These are phyloP conservation scores for Chrysoporthe cubensis DNA, from an alignment of 2,329 filamentous ascomycete genomes.

Conservation along the genomic window DNA sequence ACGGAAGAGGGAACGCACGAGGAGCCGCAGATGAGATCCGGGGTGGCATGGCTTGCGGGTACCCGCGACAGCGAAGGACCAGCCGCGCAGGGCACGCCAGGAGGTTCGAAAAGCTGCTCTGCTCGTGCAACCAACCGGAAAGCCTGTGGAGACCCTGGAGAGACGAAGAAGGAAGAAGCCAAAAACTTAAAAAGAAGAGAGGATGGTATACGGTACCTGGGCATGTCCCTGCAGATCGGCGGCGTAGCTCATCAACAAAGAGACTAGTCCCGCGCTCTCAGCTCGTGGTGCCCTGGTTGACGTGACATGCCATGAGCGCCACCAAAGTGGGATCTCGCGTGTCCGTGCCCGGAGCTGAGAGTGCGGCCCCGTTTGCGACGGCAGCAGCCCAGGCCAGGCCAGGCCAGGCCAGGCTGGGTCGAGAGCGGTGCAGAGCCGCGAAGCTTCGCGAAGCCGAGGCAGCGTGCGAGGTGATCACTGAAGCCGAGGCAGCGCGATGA, in stretches of 20 bases:
- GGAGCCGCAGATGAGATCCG: not conserved
- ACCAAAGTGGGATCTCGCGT: not conserved
- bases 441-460: conserved; percentile 4
- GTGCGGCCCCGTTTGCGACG: conserved; percentile 8
- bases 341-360: not conserved
- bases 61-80: conserved; percentile 1
- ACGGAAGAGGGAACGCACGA: not conserved
- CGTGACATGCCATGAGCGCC: not conserved
- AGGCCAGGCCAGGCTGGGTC: conserved; percentile 9
- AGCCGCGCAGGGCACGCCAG: not conserved
- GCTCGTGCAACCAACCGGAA: conserved; percentile 6
- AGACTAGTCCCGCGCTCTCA: not conserved
- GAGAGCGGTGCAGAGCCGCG: not conserved
- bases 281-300: not conserved
- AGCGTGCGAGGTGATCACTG: not conserved
- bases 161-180: too few species aligned
- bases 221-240: conserved; percentile 8
- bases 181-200: not conserved
- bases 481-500: not conserved
- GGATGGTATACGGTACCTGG: not conserved
- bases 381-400: conserved; percentile 14
- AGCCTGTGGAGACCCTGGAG: too few species aligned
- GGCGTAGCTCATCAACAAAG: conserved; percentile 14
- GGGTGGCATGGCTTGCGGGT: not conserved
- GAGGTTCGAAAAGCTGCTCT: not conserved